Conservation (phyloP, 2,329 filamentous ascomycete genomes). For the Macrophomina tecta region DNA sequence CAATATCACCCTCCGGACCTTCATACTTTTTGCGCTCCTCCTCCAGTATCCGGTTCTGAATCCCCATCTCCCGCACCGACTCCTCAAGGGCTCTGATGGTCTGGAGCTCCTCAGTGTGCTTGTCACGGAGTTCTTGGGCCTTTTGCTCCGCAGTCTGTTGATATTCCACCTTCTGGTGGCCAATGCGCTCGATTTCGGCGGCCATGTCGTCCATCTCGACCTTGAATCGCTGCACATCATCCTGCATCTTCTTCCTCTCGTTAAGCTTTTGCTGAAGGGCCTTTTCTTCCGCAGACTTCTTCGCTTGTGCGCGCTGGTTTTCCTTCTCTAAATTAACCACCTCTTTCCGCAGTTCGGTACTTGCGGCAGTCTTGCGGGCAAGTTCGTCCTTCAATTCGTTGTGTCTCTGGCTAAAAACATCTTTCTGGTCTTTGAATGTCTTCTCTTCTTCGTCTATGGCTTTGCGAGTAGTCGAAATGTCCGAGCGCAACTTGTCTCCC, state of each 20-base stretch:
- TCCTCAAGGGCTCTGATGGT: slow-evolving; percentile 70
- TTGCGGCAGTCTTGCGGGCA: slow-evolving; percentile 90
- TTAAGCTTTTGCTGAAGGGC: slow-evolving; percentile 70
- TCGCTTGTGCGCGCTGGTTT: slow-evolving; percentile 80
- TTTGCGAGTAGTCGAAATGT: slow-evolving; percentile 78
- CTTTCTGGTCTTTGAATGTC: slow-evolving; percentile 53
- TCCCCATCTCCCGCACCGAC: slow-evolving; percentile 73
- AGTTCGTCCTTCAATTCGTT: slow-evolving; percentile 77
- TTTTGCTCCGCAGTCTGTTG: slow-evolving; percentile 45
- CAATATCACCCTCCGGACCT: slow-evolving; percentile 49
- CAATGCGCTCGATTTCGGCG: slow-evolving; percentile 58
- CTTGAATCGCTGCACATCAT: slow-evolving; percentile 73
- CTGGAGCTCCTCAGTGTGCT: slow-evolving; percentile 49
- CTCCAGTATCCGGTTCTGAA: slow-evolving; percentile 75
- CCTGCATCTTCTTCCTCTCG: slow-evolving; percentile 71
- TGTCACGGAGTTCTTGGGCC: slow-evolving; percentile 49
- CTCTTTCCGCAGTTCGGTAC: slow-evolving; percentile 80
- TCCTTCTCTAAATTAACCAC: slow-evolving; percentile 79
- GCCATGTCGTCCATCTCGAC: slow-evolving; percentile 65
- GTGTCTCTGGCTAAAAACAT: slow-evolving; percentile 71
- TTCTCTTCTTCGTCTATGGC: slow-evolving; percentile 69
- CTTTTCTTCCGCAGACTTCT: slow-evolving; percentile 78
- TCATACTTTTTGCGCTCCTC: slow-evolving; percentile 66
- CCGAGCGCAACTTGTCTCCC: slow-evolving; percentile 79
- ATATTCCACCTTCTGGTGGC: slow-evolving; percentile 46